Conservation (phyloP, 768 basidiomycete species). For the Suillus subluteus region DNA sequence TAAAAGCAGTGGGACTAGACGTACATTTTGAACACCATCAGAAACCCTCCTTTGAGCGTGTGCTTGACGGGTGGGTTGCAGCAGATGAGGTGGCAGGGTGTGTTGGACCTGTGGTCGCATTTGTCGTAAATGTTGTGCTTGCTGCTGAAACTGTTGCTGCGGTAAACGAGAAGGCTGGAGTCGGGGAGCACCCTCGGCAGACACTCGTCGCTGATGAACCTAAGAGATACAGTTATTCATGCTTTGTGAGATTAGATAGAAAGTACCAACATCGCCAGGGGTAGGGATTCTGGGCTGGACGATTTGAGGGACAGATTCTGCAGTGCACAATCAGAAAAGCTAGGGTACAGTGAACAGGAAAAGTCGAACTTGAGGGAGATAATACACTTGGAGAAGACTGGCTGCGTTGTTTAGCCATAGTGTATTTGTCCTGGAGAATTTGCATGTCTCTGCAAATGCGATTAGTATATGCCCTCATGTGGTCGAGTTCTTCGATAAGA, state of each 20-base stretch:
- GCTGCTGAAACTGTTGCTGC: slow-evolving; percentile 7
- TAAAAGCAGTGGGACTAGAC: not conserved
- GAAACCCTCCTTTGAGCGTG: not conserved
- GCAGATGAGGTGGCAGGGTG: not conserved
- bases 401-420: not conserved
- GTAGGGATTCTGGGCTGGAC: not conserved
- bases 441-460: slow-evolving; percentile 25
- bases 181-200: slow-evolving; percentile 5
- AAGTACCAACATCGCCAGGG: slow-evolving; percentile 1
- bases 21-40: not conserved
- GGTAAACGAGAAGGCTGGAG: slow-evolving; percentile 12
- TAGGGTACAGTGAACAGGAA: not conserved
- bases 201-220: slow-evolving; percentile 4
- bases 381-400: not conserved
- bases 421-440: slow-evolving; percentile 26
- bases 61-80: slow-evolving; percentile 4
- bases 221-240: not conserved
- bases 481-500: slow-evolving; percentile 21
- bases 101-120: not conserved
- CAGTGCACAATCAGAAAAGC: not conserved
- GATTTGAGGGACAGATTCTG: slow-evolving; percentile 1
- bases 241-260: not conserved
- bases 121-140: slow-evolving; percentile 7
- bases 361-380: not conserved
- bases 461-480: slow-evolving; percentile 4